phyloP scores from a whole-genome alignment of 1,139 yeast genomes.

The Debaryomyces psychrophilus region DNA sequence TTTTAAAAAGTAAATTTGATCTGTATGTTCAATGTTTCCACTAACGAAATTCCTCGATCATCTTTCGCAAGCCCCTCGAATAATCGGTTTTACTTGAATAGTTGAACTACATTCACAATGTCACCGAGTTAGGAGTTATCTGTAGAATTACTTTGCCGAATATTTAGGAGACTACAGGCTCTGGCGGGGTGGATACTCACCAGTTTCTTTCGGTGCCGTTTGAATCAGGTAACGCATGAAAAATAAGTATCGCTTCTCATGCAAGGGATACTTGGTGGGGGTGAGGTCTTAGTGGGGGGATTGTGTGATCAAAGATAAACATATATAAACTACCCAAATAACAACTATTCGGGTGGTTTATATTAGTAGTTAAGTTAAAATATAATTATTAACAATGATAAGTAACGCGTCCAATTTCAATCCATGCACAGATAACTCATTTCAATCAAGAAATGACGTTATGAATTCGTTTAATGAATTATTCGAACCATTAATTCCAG shows the following conservation, averaged over 20 bases:
- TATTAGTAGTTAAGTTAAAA: too few relatives aligned
- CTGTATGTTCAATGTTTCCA: not conserved
- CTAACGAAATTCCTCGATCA: not conserved
- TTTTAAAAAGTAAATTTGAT: too few relatives aligned
- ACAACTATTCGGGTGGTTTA: not conserved
- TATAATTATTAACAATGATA: not conserved
- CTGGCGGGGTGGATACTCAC: not conserved
- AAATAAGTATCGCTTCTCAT: not conserved
- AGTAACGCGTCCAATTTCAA: slow-evolving; percentile 1
- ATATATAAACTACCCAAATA: not conserved
- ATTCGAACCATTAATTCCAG: slow-evolving; percentile 14
- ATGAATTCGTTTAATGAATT: slow-evolving; percentile 11
- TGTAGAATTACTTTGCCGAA: not conserved
- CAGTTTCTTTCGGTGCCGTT: not conserved
- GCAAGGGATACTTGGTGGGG: not conserved
- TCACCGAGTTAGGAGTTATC: not conserved
- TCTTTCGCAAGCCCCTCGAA: not conserved
- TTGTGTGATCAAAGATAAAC: not conserved
- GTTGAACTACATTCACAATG: not conserved
- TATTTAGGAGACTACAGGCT: not conserved
- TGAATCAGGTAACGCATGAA: not conserved
- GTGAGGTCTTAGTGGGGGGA: not conserved
- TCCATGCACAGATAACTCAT: not conserved
- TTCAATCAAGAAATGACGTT: slow-evolving; percentile 12
- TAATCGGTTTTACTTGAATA: not conserved